Evolutionary conservation across 1,139 yeast species (phyloP), one percentile per base, ranked within the genome.

Genomic region (Hyphopichia fennica): DNA sequence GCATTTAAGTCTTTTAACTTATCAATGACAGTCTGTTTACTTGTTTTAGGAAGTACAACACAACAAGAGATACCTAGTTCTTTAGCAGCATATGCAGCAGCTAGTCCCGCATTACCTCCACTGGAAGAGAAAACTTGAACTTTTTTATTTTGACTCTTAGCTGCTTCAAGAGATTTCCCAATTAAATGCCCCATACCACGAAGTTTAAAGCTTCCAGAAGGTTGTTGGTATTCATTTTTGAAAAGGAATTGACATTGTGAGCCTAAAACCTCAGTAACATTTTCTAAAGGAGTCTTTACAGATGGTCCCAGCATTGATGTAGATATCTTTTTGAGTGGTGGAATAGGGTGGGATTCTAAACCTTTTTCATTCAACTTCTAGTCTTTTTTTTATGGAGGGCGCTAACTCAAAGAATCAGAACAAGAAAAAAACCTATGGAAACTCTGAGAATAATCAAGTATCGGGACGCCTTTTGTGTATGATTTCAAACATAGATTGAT

Each of bases 71-170:
- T 58, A 2, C 67, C 65, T 45, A 72, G 69, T 41, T 57, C 62
- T 30, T 57, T 58, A 4, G 85, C 78, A 34, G 86, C 80, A 41
- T 75, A 75, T 0, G 89, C 88, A 2, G 87, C 87, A 0, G 91
- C 91, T 39, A 82, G 65, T 0, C 93, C 93, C 0, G 93, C 93
- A 56, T 85, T 85, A 0, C 93, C 93, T 11, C 91, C 93, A 14
- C 87, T 81, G 27, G 87, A 81, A 6, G 85, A 74, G 56, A 73
- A 79, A 4, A 84, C 80, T 25, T 74, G 76, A 29, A 78, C 70
- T 43, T 52, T 31, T 63, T 37, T 59, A 50, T 51, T 51, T 13
- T 39, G 35, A 4, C 38, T 58, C 15, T 43, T 50, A 17, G 62
- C 59, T 37, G 56, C 41, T 27, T 47, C 56, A 6, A 66, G 57